Evolutionary conservation across 345 rosid species (phyloP).

Genomic region (Triadica sebifera): DNA sequence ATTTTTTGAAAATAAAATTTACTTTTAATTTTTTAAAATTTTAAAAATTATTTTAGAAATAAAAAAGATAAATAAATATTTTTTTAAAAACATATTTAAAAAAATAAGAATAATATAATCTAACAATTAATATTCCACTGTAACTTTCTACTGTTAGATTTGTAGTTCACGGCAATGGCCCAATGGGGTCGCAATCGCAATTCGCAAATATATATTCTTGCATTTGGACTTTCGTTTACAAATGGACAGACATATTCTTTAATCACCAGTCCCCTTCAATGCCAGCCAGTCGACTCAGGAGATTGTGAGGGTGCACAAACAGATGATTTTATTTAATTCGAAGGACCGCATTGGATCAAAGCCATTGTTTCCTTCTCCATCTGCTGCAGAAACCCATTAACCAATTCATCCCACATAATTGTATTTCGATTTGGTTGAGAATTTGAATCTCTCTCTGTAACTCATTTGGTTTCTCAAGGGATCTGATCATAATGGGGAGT

Average conservation of each 20-base stretch:
- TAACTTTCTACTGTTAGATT: no score
- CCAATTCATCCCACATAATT: not conserved
- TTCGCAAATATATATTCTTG: no score
- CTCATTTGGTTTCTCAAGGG: not conserved
- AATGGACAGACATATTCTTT: not conserved
- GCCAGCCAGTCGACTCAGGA: not conserved
- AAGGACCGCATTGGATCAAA: not conserved
- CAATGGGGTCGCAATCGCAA: no score
- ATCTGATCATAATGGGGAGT: slow-evolving; percentile 53
- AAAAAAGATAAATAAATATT: no score
- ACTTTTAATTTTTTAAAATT: no score
- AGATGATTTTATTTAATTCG: not conserved
- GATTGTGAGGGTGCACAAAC: not conserved
- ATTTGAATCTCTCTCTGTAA: not conserved
- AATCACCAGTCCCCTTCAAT: not conserved
- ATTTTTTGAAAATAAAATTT: no score
- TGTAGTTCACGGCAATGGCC: no score
- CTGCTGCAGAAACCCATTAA: not conserved
- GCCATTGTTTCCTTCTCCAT: not conserved
- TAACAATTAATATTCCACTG: no score
- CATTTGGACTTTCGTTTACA: no score
- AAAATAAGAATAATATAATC: no score
- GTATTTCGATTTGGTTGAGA: not conserved
- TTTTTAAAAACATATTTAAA: no score
- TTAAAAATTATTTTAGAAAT: no score